Base-by-base conservation (phyloP, 768 basidiomycete genomes). In the Boletus pseudopeckii region DNA sequence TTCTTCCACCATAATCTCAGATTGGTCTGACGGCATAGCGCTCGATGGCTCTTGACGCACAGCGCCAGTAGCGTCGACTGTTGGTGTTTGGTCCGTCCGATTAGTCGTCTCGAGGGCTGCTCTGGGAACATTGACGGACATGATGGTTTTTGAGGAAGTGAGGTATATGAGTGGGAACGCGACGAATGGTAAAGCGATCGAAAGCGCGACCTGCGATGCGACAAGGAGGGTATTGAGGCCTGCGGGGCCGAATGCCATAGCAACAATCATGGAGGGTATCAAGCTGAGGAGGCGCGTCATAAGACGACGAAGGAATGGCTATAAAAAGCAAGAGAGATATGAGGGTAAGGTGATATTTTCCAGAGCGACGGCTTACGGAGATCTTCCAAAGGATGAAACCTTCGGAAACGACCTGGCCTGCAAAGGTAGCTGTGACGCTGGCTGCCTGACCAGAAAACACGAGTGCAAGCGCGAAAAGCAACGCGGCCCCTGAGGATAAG, bases 351-450 rank as follows among this genome's bases (percentile, higher is more conserved):
- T 32, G 13, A 51, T 28, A 5, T 2, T 15, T 30, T 26, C 10
- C 10, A 1, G 33, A 38, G 33, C 28, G 36, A 38, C 10, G 4
- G 48, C 61, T 18, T 56, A 68, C 67, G 58, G 73, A 75, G 10
- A 77, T 74, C 22, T 68, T 68, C 78, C 78, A 80, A n/a, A 73
- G 66, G 59, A 79, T 70, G 52, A 78, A 76, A 3, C 79, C 80
- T 54, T 80, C 77, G 15, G 71, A 71, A 39, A 81, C 74, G 43
- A 80, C 71, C 53, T 80, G 78, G 2, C 80, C 77, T 0, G 76
- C 71, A 14, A 80, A 62, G 1, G 79, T 80, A 11, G 75, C 77
- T 0, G 79, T 79, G 53, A 81, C 72, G 18, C 72, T 72, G 1
- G 80, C 80, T n/a, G 73, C 73, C 61, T 81, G 77, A 13, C 79